These are phyloP conservation scores for Magnolia changhungtana DNA, from an alignment of 164 flowering plant species.

Conservation along the genomic window DNA sequence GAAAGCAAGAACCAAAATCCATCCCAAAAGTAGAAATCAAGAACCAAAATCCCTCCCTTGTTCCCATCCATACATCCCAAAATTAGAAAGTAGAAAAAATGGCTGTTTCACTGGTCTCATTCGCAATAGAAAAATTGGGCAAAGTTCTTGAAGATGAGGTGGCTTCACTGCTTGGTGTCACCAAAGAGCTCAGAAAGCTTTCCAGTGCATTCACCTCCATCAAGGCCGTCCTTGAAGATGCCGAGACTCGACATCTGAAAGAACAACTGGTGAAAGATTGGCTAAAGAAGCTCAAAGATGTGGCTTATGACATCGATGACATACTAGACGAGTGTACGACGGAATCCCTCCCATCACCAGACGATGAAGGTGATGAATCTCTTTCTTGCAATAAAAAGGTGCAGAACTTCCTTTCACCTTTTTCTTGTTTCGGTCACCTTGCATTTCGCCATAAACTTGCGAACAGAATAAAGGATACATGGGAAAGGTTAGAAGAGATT, in stretches of 20 bases:
- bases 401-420: neutral
- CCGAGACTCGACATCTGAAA: neutral
- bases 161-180: neutral
- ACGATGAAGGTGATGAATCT: neutral
- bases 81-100: no score
- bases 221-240: neutral
- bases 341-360: neutral
- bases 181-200: neutral
- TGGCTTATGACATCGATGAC: constrained; percentile 5
- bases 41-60: no score
- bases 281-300: neutral
- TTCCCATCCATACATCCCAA: no score
- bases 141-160: neutral
- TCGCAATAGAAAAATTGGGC: neutral
- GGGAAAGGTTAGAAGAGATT: neutral
- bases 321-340: constrained; percentile 3
- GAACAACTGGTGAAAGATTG: neutral
- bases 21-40: no score
- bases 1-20: no score
- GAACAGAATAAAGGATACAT: neutral
- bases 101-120: neutral
- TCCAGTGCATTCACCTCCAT: neutral
- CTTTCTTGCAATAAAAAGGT: neutral
- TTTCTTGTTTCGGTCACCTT: neutral
- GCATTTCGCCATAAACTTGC: neutral